Conservation (phyloP, 2,329 filamentous ascomycete genomes). For the Colletotrichum salicis region DNA sequence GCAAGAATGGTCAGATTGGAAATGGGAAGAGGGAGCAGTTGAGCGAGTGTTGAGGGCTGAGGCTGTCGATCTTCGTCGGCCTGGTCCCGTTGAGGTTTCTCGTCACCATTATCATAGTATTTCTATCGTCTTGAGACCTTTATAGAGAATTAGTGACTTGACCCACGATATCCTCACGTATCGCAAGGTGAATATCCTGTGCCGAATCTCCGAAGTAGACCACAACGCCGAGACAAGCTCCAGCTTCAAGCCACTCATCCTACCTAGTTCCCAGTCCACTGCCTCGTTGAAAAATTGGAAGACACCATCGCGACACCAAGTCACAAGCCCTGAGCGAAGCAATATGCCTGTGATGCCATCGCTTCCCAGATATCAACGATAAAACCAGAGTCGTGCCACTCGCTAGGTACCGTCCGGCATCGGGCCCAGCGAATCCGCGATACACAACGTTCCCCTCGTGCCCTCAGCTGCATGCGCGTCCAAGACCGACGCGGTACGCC, state of each 20-base stretch:
- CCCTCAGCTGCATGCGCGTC: conserved; percentile 17
- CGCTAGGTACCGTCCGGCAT: background rate
- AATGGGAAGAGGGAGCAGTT: background rate
- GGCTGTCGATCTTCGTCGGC: background rate
- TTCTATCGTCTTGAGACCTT: conserved; percentile 1
- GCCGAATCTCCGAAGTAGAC: background rate
- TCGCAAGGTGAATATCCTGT: background rate
- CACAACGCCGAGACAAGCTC: background rate
- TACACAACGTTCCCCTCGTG: background rate
- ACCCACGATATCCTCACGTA: background rate
- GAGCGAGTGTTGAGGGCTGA: background rate
- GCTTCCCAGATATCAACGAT: background rate
- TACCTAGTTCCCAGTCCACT: background rate
- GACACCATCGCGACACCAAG: background rate
- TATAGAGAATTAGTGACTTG: conserved; percentile 3
- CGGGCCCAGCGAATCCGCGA: background rate
- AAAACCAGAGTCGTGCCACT: background rate
- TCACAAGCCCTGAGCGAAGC: background rate
- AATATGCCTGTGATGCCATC: background rate
- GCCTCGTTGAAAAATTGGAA: background rate
- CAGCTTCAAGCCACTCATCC: background rate
- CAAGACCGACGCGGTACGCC: conserved; percentile 14
- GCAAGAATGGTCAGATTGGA: too few species aligned
- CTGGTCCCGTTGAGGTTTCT: background rate
- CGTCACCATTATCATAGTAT: background rate